Evolutionary conservation across 2,329 filamentous ascomycete species (phyloP), one percentile per base, ranked within the genome.

Genomic region (Diplodia sapinea): DNA sequence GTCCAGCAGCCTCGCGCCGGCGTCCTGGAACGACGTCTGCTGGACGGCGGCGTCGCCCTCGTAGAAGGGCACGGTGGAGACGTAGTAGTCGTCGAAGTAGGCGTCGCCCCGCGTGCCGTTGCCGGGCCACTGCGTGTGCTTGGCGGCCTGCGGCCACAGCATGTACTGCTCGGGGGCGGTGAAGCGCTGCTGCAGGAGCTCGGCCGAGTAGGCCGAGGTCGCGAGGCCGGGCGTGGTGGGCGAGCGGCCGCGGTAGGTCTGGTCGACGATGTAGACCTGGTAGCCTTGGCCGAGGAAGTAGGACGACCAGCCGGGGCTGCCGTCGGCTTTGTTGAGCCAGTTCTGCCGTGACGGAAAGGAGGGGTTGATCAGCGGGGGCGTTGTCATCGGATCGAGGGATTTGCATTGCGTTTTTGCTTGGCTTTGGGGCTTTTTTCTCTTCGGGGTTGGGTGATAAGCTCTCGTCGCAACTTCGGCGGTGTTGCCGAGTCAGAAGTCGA

Each of bases 21-120:
- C 65, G 54, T 9, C 4, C 33, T 67, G 65, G 26, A 67, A 56
- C 1, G 55, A 26, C 26, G 55, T 49, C 65, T 67, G 54, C 55
- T 67, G 65, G 1, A 26, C 20, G 15, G 40, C 36, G 36, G 65
- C 56, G 8, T 47, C 5, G 47, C 49, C 31, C 33, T 33, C 36
- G 29, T 50, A 20, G 55, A 59, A 59, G 6, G 65, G 65, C 9
- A 59, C 55, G 4, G 43, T 52, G 1, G 55, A 54, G 8, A 11
- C 4, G 71, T 80, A 83, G 71, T 85, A 85, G 1, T 75, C 76
- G 68, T 84, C 80, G 70, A 88, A 88, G 20, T 55, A 51, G n/a
- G 75, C 69, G 67, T 86, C 83, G 12, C 80, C 80, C 74, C 63
- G 68, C 13, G 55, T 65, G 31, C 72, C 72, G 33, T 67, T 67